phyloP scores from a whole-genome alignment of 2,329 filamentous ascomycete genomes.

The Monosporascus ibericus region DNA sequence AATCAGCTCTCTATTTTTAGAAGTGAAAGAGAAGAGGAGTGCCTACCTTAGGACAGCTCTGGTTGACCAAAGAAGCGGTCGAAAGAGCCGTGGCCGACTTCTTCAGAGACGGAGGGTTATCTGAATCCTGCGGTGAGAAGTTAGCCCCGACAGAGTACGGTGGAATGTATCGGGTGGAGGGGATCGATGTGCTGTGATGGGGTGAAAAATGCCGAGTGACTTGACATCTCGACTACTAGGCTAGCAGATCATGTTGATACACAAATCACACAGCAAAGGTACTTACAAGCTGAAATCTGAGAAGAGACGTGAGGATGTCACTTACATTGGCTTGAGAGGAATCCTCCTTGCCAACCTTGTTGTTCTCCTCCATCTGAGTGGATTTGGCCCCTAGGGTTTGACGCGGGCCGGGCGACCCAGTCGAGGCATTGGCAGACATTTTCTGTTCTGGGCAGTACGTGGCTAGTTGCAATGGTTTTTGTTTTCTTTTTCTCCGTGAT shows the following conservation, averaged over 20 bases:
- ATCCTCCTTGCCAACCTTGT: conserved; percentile 31
- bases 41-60: conserved; percentile 46
- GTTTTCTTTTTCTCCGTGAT: neutral
- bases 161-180: neutral
- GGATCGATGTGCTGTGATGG: neutral
- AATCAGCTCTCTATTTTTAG: conserved; percentile 4
- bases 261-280: conserved; percentile 1
- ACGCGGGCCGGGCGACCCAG: conserved; percentile 36
- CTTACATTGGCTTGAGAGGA: conserved; percentile 26
- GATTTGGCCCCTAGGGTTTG: conserved; percentile 28
- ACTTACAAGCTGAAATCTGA: conserved; percentile 24
- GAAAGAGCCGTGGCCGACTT: conserved; percentile 42
- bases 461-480: neutral
- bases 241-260: neutral
- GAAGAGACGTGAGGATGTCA: conserved; percentile 20
- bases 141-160: conserved; percentile 1
- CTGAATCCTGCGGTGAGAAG: conserved; percentile 13
- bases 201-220: neutral
- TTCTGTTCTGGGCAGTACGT: conserved; percentile 10
- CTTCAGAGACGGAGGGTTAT: conserved; percentile 25
- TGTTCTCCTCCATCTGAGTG: conserved; percentile 29
- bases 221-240: neutral
- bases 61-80: conserved; percentile 50
- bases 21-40: neutral
- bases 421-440: conserved; percentile 35